Base-by-base conservation (phyloP, 768 basidiomycete genomes). In the Russula compacta region DNA sequence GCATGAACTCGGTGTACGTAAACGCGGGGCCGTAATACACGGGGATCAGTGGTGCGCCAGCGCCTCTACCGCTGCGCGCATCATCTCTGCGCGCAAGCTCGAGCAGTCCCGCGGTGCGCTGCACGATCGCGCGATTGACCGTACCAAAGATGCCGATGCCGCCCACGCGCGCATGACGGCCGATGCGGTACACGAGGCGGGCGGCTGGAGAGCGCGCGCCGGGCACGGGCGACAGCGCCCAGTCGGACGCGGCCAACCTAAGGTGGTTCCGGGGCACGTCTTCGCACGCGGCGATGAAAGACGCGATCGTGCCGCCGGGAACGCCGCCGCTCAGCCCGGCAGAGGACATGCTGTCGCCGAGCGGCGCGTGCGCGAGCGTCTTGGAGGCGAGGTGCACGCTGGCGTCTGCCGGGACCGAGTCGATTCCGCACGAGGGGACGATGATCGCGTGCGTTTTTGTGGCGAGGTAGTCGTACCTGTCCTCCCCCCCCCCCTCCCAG, bases 351-450 rank as follows among this genome's bases (percentile, higher is more conserved):
- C 89, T 90, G 2, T 75, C 69, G 8, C 79, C 83, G n/a, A 83
- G 75, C 19, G 73, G 68, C 0, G 74, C 61, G 11, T 71, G 67
- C 0, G 86, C 85, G 55, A 94, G 78, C 0, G 84, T 84, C 66
- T 81, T 83, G 60, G 85, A 85, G 17, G 87, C 80, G 50, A 91
- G 73, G 72, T 83, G 86, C 0, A 83, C 81, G 11, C 81, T 72
- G 47, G 87, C 70, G 69, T 97, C 92, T 3, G 85, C 82, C 3
- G 89, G 89, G 33, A 91, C 67, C 1, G 88, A 91, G 70, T 92
- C 89, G 61, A 89, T 79, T 2, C 86, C 92, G 56, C 84, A 88
- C 2, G 83, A 77, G 24, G 90, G 90, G 19, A 97, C 79, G 65
- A 98, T 86, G 64, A 90, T 80, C 6, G 90, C 78, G 47, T 82